Evolutionary conservation across 192 early-diverging fungal species (phyloP).

Genomic region (Obelidium mucronatum): DNA sequence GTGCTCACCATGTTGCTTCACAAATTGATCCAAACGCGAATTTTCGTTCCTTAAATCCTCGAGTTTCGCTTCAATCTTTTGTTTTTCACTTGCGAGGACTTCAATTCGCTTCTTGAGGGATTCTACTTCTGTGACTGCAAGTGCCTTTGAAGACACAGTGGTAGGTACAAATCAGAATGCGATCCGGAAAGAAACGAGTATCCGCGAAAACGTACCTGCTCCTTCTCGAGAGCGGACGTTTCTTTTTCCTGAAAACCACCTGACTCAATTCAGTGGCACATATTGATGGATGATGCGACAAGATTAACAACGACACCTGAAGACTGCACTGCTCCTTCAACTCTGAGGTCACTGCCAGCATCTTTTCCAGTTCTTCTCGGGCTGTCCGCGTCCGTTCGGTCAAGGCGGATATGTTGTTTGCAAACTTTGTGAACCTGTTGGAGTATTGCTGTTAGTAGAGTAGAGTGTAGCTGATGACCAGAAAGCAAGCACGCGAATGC

Average conservation of each 20-base stretch:
- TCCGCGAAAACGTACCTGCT: constrained; percentile 12
- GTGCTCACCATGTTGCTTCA: constrained; percentile 26
- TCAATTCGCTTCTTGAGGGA: constrained; percentile 42
- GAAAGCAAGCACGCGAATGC: neutral
- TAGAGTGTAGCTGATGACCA: neutral
- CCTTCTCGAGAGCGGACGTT: constrained; percentile 6
- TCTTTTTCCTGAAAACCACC: constrained; percentile 15
- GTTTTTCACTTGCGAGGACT: constrained; percentile 41
- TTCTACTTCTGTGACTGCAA: constrained; percentile 45
- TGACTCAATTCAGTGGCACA: neutral
- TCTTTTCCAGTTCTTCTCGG: constrained; percentile 43
- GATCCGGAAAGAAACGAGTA: too few species aligned
- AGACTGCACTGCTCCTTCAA: constrained; percentile 43
- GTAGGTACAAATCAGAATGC: too few species aligned
- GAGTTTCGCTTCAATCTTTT: constrained; percentile 40
- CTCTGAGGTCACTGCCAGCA: constrained; percentile 38
- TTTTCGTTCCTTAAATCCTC: constrained; percentile 52
- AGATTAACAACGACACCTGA: constrained; percentile 27
- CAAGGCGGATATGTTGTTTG: constrained; percentile 38
- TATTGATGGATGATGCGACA: neutral
- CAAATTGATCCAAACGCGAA: constrained; percentile 42
- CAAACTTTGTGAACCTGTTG: constrained; percentile 29
- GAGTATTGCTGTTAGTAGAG: neutral
- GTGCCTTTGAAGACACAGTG: constrained; percentile 33
- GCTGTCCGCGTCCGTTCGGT: constrained; percentile 45